Evolutionary conservation across 169 alveolate species (phyloP), one percentile per base, ranked within the genome.

Genomic region (Besnoitia besnoiti): DNA sequence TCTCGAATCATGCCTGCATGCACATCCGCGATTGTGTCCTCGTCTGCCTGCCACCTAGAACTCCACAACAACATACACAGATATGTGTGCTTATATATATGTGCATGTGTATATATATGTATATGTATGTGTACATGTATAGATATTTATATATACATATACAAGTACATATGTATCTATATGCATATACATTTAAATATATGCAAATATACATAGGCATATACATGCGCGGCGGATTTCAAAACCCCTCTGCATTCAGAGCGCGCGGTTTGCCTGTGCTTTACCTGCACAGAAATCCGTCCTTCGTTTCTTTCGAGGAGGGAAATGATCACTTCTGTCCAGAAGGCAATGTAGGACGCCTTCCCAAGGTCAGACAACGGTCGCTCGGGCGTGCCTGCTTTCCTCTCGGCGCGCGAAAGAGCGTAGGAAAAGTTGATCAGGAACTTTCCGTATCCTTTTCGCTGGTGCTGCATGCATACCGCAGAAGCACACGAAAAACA

Each of bases 341-440:
- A 99, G 95, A 97, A 98, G 33, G 99, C 96, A 93, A 98, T 97
- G 95, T 99, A 99, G 16, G 99, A 97, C 39, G 98, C 99, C 85
- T 96, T 96, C 21, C 99, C 99, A 84, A 99, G 95, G 95, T 99
- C 99, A 0, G 99, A 97, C 12, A 99, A 93, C 0, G 99, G 99
- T 88, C 99, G 96, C 96, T 99, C 99, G 7, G 99, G 99, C 2
- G 99, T 97, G 19, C 99, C 99, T 19, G 97, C 95, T 67, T 97
- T 97, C 77, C 97, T 97, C 95, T 99, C 99, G 77, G 95, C 97
- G 77, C 95, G 95, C 5, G 99, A 97, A n/a, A 99, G 96, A 67
- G 98, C 97, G 95, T 99, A 97, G 46, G 98, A 97, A 79, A 97
- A 96, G 44, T 96, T 96, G 46, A 97, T 97, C 44, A 97, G 92